phyloP scores from a whole-genome alignment of 202 grass and related monocot genomes.

The Dendrocalamus latiflorus region DNA sequence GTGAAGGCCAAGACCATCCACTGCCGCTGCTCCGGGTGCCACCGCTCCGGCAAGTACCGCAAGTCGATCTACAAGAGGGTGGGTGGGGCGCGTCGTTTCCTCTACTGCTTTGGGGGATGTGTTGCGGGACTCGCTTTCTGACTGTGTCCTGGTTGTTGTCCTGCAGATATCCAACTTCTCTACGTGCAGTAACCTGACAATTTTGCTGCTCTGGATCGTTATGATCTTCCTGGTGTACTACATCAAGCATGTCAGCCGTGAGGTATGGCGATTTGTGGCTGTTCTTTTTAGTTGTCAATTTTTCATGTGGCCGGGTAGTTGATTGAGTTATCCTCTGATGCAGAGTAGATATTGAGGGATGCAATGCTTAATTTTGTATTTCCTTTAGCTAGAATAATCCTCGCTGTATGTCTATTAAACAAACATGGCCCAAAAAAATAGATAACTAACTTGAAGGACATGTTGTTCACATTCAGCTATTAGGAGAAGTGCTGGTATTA shows the following conservation, averaged over 20 bases:
- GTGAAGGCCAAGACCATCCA: too few relatives aligned
- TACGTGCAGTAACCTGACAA: constrained; percentile 79
- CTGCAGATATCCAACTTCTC: constrained; percentile 98
- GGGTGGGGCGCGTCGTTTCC: neutral
- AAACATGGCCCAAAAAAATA: neutral
- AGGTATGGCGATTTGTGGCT: constrained; percentile 41
- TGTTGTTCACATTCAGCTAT: neutral
- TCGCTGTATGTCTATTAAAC: neutral
- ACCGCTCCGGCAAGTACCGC: too few relatives aligned
- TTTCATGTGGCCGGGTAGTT: neutral
- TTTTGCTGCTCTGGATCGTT: constrained; percentile 83
- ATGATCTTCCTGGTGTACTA: constrained; percentile 94
- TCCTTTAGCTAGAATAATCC: neutral
- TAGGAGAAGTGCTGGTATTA: neutral
- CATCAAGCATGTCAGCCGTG: constrained; percentile 83
- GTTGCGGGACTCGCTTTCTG: neutral
- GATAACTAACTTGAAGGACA: neutral
- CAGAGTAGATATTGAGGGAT: neutral
- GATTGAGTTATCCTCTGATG: neutral
- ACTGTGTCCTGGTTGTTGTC: neutral
- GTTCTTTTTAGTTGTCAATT: neutral
- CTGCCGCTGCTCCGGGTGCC: too few relatives aligned
- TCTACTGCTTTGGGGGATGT: neutral
- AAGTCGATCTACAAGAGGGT: too few relatives aligned
- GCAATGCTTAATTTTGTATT: neutral